These are phyloP conservation scores for Phytophthora litchii DNA, from an alignment of 352 stramenopile genomes.

Conservation along the genomic window DNA sequence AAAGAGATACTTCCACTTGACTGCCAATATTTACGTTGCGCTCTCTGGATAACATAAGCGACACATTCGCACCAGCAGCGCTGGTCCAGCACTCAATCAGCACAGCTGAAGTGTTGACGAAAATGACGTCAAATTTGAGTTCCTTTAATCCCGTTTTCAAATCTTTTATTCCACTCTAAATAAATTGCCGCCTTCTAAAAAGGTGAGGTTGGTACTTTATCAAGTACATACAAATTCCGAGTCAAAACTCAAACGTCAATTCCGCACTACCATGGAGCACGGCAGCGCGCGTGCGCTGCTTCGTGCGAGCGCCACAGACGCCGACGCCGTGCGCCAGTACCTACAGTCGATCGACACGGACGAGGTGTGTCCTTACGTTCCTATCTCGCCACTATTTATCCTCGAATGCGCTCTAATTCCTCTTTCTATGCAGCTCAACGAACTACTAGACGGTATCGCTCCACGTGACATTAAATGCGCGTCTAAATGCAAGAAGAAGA, in stretches of 20 bases:
- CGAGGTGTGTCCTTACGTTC: constrained; percentile 41
- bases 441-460: constrained; percentile 61
- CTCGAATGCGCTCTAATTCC: background rate
- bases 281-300: constrained; percentile 64
- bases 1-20: too few relatives aligned
- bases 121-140: too few relatives aligned
- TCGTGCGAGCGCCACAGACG: constrained; percentile 64
- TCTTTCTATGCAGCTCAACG: constrained; percentile 48
- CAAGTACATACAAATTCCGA: constrained; percentile 6
- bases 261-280: constrained; percentile 23
- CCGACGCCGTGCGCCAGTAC: constrained; percentile 64
- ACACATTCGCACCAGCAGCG: too few relatives aligned
- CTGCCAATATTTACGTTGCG: too few relatives aligned
- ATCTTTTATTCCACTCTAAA: too few relatives aligned
- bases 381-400: background rate
- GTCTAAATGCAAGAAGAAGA: constrained; percentile 41
- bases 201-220: too few relatives aligned
- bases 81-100: too few relatives aligned
- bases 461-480: constrained; percentile 38
- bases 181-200: too few relatives aligned
- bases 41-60: too few relatives aligned
- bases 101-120: too few relatives aligned
- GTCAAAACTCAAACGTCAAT: background rate
- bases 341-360: constrained; percentile 58
- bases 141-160: too few relatives aligned